phyloP scores from a whole-genome alignment of 331 rosid genomes.

The Pyracantha coccinea region DNA sequence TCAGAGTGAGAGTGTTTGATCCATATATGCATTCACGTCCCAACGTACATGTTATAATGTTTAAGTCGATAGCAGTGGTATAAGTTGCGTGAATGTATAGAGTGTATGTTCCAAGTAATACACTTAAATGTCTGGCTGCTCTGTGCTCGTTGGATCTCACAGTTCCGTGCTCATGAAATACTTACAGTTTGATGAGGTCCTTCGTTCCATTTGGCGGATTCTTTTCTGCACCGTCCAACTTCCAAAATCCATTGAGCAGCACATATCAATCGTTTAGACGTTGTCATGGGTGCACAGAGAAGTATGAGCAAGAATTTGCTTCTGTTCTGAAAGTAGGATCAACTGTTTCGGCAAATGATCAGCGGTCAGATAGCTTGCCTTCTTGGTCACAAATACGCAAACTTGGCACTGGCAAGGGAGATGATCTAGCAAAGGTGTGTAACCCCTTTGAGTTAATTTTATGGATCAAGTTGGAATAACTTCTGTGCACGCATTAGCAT shows the following conservation, averaged over 20 bases:
- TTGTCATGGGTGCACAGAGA: conserved; percentile 63
- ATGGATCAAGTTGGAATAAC: conserved; percentile 14
- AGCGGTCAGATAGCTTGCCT: conserved; percentile 38
- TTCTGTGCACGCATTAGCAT: not conserved
- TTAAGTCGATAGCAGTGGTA: not conserved
- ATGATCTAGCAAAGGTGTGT: conserved; percentile 68
- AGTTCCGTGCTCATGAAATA: conserved; percentile 43
- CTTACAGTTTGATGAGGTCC: conserved; percentile 92
- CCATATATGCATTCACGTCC: not conserved
- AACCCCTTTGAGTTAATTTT: conserved; percentile 23
- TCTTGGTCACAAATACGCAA: conserved; percentile 40
- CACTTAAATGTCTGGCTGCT: conserved; percentile 35
- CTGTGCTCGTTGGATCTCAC: conserved; percentile 44
- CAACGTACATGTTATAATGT: not conserved
- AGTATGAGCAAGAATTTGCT: conserved; percentile 74
- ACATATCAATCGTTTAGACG: conserved; percentile 28
- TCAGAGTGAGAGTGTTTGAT: not conserved
- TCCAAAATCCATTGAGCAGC: conserved; percentile 33
- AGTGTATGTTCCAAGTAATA: conserved; percentile 12
- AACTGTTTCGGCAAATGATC: conserved; percentile 21
- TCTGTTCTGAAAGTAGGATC: conserved; percentile 43
- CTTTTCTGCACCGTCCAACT: conserved; percentile 54
- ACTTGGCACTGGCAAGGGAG: conserved; percentile 39
- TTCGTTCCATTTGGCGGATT: conserved; percentile 94
- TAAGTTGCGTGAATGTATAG: not conserved